phyloP scores from a whole-genome alignment of 495 filamentous ascomycete genomes.

The Neurospora pannonica region DNA sequence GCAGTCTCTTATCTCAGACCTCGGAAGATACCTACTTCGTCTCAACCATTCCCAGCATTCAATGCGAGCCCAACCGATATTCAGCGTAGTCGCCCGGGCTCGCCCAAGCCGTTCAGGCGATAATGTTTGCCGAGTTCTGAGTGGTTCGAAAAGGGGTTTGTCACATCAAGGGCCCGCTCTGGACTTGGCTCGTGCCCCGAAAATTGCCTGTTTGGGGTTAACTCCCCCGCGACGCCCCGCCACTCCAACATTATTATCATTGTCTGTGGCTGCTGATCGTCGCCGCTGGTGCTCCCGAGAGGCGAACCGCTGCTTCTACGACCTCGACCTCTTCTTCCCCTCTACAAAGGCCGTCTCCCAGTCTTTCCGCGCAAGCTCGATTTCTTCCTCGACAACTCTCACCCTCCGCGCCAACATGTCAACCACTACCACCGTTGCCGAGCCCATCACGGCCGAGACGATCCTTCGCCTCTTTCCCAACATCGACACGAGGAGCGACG shows the following conservation, averaged over 20 bases:
- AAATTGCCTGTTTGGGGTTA: not conserved
- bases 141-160: not conserved
- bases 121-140: not conserved
- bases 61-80: not conserved
- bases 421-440: slow-evolving; percentile 26
- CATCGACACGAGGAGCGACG: slow-evolving; percentile 77
- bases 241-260: not conserved
- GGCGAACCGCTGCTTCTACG: not conserved
- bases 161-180: not conserved
- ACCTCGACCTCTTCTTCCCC: not conserved
- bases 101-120: not conserved
- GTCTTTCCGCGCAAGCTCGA: not conserved
- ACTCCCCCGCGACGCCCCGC: not conserved
- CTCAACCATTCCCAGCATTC: not conserved
- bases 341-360: not conserved
- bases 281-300: not conserved
- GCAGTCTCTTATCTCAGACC: not conserved
- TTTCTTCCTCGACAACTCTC: not conserved
- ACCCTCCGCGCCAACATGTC: slow-evolving; percentile 16
- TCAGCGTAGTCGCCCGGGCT: not conserved
- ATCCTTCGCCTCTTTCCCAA: slow-evolving; percentile 88
- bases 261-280: not conserved
- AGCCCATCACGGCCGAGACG: slow-evolving; percentile 70
- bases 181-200: not conserved
- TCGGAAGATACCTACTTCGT: not conserved